phyloP scores from a whole-genome alignment of 208 protist genomes.

The Trypanosomatidae sp. region DNA sequence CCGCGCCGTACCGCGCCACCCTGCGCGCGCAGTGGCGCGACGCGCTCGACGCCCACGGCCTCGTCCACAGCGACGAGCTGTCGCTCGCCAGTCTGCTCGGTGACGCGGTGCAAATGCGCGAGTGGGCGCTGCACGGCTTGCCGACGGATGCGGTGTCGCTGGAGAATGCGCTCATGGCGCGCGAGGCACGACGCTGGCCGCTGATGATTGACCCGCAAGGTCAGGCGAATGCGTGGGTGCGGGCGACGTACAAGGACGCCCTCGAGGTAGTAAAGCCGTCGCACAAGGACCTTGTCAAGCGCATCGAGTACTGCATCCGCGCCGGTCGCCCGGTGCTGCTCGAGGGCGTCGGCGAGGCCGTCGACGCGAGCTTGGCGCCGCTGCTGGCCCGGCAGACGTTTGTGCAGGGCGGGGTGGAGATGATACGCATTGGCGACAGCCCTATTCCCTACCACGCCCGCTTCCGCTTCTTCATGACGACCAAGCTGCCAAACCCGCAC shows the following conservation, averaged over 20 bases:
- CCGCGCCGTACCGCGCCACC: constrained; percentile 76
- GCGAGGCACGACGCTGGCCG: constrained; percentile 92
- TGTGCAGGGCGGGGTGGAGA: constrained; percentile 83
- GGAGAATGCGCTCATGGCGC: constrained; percentile 96
- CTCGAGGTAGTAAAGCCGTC: constrained; percentile 94
- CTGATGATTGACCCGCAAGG: constrained; percentile 98
- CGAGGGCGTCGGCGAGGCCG: constrained; percentile 92
- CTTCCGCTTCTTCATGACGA: constrained; percentile 98
- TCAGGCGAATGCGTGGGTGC: constrained; percentile 97
- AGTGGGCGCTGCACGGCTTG: constrained; percentile 93
- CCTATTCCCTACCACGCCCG: constrained; percentile 92
- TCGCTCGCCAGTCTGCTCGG: constrained; percentile 88
- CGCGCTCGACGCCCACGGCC: constrained; percentile 39
- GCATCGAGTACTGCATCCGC: constrained; percentile 91
- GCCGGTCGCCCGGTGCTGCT: constrained; percentile 92
- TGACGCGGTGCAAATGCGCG: constrained; percentile 91
- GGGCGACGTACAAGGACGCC: constrained; percentile 90
- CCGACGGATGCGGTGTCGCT: constrained; percentile 93
- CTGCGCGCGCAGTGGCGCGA: constrained; percentile 81
- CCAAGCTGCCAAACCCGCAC: constrained; percentile 95
- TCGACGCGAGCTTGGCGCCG: constrained; percentile 94
- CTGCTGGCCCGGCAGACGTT: constrained; percentile 93
- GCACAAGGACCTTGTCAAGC: constrained; percentile 93
- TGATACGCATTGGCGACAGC: constrained; percentile 96
- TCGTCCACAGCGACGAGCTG: constrained; percentile 78